Conservation (phyloP, 2,329 filamentous ascomycete genomes). For the Alternaria metachromatica region DNA sequence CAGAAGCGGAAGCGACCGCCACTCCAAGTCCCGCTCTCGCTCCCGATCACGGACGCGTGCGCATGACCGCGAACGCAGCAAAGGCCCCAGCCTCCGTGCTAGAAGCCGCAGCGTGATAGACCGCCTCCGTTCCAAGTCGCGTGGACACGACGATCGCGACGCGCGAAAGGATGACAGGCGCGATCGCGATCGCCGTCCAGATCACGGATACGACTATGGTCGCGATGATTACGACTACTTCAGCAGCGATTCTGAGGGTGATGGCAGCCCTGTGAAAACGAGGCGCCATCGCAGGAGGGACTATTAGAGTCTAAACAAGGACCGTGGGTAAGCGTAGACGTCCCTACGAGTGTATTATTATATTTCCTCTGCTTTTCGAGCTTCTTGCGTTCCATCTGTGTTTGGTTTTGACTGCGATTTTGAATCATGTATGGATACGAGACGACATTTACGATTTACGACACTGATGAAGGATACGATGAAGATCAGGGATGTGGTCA, state of each 20-base stretch:
- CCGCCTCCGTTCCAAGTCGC: slow-evolving; percentile 34
- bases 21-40: slow-evolving; percentile 23
- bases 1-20: slow-evolving; percentile 28
- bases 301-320: slow-evolving; percentile 2
- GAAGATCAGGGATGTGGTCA: not conserved
- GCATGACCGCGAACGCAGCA: slow-evolving; percentile 21
- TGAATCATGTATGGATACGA: not conserved
- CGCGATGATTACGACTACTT: slow-evolving; percentile 24
- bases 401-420: not conserved
- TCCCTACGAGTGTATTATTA: slow-evolving; percentile 9
- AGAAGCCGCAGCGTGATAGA: slow-evolving; percentile 35
- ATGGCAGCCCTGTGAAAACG: slow-evolving; percentile 19
- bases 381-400: not conserved
- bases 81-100: slow-evolving; percentile 26
- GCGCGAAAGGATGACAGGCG: slow-evolving; percentile 4
- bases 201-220: slow-evolving; percentile 25
- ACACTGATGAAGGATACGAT: not conserved
- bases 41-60: slow-evolving; percentile 27
- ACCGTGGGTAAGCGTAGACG: not conserved
- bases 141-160: slow-evolving; percentile 23
- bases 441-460: not conserved
- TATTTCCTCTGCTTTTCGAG: not conserved
- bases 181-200: slow-evolving; percentile 23
- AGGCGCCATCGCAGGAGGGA: slow-evolving; percentile 20
- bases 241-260: slow-evolving; percentile 21